Percentiles rank a stretch among this genome's conserved stretches.
phyloP scores from a whole-genome alignment of 495 filamentous ascomycete species.

The Darksidea phi region DNA sequence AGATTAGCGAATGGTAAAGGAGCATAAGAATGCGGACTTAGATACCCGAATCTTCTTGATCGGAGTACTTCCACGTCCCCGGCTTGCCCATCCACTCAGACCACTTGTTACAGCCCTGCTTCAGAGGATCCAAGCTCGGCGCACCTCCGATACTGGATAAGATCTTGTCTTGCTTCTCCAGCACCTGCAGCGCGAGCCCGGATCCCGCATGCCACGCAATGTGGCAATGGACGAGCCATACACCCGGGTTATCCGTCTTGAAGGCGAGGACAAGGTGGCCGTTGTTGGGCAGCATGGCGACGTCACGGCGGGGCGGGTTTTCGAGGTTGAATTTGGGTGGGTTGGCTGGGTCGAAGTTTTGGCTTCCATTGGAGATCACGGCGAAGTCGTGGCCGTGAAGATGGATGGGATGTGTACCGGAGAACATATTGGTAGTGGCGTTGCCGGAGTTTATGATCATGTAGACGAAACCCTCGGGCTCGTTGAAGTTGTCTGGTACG shows the following conservation, averaged over 20 bases:
- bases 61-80: not conserved
- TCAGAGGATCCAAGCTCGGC: slow-evolving; percentile 3
- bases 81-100: not conserved
- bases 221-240: slow-evolving; percentile 40
- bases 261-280: slow-evolving; percentile 42
- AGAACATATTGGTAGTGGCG: not conserved
- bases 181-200: slow-evolving; percentile 30
- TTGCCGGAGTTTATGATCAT: slow-evolving; percentile 29
- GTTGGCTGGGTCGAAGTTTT: slow-evolving; percentile 16
- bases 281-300: slow-evolving; percentile 33
- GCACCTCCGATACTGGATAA: not conserved
- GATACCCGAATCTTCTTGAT: slow-evolving; percentile 16
- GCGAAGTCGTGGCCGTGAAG: slow-evolving; percentile 44
- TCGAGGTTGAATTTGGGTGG: slow-evolving; percentile 23
- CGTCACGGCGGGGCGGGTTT: slow-evolving; percentile 40
- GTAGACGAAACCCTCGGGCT: slow-evolving; percentile 26
- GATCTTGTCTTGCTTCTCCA: slow-evolving; percentile 32
- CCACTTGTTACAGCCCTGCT: slow-evolving; percentile 22
- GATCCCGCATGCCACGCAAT: slow-evolving; percentile 41
- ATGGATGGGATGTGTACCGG: slow-evolving; percentile 33
- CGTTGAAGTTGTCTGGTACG: slow-evolving; percentile 25
- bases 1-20: too few species aligned
- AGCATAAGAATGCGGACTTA: not conserved
- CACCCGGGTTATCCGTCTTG: slow-evolving; percentile 41
- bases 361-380: slow-evolving; percentile 28